phyloP scores from a whole-genome alignment of 805 yeast species.

The Tetrapisispora nanseiensis region DNA sequence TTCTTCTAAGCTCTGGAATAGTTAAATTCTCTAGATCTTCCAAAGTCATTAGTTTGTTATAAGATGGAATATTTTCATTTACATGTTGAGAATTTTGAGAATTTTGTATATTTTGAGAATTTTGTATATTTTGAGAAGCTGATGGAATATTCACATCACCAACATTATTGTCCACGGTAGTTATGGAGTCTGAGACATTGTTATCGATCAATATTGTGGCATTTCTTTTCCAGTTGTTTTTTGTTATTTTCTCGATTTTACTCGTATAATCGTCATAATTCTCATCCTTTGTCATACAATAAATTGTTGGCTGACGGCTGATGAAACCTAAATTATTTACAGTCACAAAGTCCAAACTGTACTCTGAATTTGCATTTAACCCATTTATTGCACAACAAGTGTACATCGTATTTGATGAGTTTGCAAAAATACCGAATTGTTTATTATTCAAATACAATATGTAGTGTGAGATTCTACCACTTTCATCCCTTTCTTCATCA shows the following conservation, averaged over 20 bases:
- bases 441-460: conserved; percentile 24
- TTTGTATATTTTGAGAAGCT: not conserved
- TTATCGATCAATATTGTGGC: conserved; percentile 1
- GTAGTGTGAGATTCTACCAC: conserved; percentile 19
- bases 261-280: not conserved
- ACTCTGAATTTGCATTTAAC: conserved; percentile 18
- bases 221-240: conserved; percentile 4
- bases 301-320: conserved; percentile 25
- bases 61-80: conserved; percentile 15
- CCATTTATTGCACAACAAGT: conserved; percentile 27
- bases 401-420: conserved; percentile 21
- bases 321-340: conserved; percentile 28
- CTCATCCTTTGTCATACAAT: conserved; percentile 20
- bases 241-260: conserved; percentile 1
- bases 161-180: not conserved
- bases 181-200: not conserved
- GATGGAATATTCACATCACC: not conserved
- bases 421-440: conserved; percentile 25
- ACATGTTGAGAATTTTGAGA: not conserved
- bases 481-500: not conserved
- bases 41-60: conserved; percentile 20
- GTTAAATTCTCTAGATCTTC: conserved; percentile 24
- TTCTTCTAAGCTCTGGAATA: conserved; percentile 26
- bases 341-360: conserved; percentile 28
- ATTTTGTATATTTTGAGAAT: not conserved